phyloP scores from a whole-genome alignment of 345 rosid genomes.

The Pistacia atlantica region DNA sequence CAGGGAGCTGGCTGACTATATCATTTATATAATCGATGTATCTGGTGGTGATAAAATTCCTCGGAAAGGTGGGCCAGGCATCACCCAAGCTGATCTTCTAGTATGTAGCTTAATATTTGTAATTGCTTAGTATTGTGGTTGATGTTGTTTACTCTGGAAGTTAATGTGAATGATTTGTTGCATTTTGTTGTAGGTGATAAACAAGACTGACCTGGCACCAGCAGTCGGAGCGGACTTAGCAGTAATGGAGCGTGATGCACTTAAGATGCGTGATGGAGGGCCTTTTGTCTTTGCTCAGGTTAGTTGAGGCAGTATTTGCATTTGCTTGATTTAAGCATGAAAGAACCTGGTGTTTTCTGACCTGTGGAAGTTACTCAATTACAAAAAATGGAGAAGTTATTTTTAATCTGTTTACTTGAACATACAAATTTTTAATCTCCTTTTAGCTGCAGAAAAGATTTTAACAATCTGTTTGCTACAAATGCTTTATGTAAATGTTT shows the following conservation, averaged over 20 bases:
- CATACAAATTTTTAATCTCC: neutral
- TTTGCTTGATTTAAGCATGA: neutral
- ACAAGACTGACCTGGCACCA: slow-evolving; percentile 92
- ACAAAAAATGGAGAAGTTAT: neutral
- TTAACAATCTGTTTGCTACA: too few species aligned
- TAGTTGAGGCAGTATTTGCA: slow-evolving; percentile 2
- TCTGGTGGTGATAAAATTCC: slow-evolving; percentile 96
- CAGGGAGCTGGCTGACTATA: slow-evolving; percentile 92
- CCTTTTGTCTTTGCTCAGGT: slow-evolving; percentile 97
- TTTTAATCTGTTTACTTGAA: neutral
- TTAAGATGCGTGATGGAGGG: slow-evolving; percentile 96
- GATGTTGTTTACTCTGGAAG: too few species aligned
- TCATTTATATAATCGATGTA: slow-evolving; percentile 92
- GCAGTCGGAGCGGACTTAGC: slow-evolving; percentile 88
- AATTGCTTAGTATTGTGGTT: too few species aligned
- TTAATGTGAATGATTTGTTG: neutral
- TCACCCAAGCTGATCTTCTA: slow-evolving; percentile 96
- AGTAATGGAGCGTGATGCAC: slow-evolving; percentile 90
- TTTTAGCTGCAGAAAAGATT: neutral
- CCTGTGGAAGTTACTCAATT: neutral
- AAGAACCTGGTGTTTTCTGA: too few species aligned
- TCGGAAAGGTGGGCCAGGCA: slow-evolving; percentile 96
- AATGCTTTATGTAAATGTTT: neutral
- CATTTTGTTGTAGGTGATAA: slow-evolving; percentile 61
- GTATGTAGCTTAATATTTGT: slow-evolving; percentile 34